Base-by-base conservation (phyloP, 768 basidiomycete genomes). In the Mrakia blollopis region DNA sequence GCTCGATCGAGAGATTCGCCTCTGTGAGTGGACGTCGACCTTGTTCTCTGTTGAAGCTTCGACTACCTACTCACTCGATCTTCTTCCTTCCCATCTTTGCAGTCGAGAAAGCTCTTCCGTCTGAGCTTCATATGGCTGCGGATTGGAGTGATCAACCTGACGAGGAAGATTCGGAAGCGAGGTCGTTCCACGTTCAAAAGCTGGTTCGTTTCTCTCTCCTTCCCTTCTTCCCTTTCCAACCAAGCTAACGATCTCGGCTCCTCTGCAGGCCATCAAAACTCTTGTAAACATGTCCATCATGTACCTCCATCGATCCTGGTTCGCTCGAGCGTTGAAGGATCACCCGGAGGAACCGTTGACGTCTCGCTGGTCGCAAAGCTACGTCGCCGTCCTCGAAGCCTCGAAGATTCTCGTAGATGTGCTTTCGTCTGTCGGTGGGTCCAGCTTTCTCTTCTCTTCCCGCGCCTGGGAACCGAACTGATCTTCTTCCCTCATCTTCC, bases 1-100 rank as follows among this genome's bases (percentile, higher is more conserved):
- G 39, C 44, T 76, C 67, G 75, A 76, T 39, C 67, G 75, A 21
- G 73, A 63, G 16, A 74, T 74, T 47, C 73, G 73, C 6, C 39
- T 52, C 10, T 72, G 47, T 50, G 13, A 50, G 47, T 50, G 16
- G n/a, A 7, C 47, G 47, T 50, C 47, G 16, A 4, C 14, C 44
- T 47, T 14, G 8, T 10, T 47, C 47, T 50, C 47, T 2, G 3
- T 18, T 2, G 16, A 18, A 50, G 14, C 18, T 21, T 14, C 5
- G 11, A 44, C 44, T n/a, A 14, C 44, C 16, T 2, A 18, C 47
- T 50, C 2, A 50, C 47, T 50, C 47, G 2, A 4, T 50, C 14
- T 21, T 14, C 6, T 47, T 47, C 44, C 44, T 47, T 50, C 47
- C 5, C 47, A 50, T 50, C 47, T 50, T 50, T 14, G 47, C 47